Evolutionary conservation across 2,329 filamentous ascomycete species (phyloP).

Genomic region (Trichoderma koningii): DNA sequence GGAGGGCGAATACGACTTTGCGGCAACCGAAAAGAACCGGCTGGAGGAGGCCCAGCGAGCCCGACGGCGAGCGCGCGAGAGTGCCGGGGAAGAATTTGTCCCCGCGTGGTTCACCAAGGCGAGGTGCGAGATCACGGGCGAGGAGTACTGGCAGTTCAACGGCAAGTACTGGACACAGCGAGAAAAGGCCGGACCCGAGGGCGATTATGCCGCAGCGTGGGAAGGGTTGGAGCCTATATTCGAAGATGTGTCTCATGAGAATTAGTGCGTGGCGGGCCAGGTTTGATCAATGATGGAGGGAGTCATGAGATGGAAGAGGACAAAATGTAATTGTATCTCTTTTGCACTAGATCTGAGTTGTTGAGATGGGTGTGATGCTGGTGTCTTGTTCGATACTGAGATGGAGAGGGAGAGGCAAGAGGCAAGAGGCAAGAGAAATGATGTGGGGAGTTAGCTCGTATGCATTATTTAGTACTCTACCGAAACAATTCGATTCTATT

Average conservation of each 20-base stretch:
- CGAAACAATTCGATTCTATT: not conserved
- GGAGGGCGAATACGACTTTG: slow-evolving; percentile 93
- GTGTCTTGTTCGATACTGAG: not conserved
- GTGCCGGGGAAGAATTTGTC: slow-evolving; percentile 74
- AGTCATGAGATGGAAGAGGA: not conserved
- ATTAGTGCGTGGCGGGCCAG: not conserved
- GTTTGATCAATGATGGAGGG: not conserved
- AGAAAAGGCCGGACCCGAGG: slow-evolving; percentile 62
- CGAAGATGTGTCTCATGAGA: slow-evolving; percentile 35
- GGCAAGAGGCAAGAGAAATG: not conserved
- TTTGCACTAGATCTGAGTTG: not conserved
- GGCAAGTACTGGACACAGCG: slow-evolving; percentile 84
- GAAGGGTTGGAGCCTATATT: slow-evolving; percentile 77
- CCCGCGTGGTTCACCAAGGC: slow-evolving; percentile 83
- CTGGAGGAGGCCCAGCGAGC: slow-evolving; percentile 89
- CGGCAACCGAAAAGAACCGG: slow-evolving; percentile 89
- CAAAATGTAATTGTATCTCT: slow-evolving; percentile 16
- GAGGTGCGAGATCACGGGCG: slow-evolving; percentile 76
- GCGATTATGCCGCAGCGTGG: slow-evolving; percentile 63
- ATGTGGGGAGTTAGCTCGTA: slow-evolving; percentile 11
- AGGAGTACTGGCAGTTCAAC: slow-evolving; percentile 87
- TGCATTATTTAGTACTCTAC: slow-evolving; percentile 22
- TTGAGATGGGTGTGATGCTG: not conserved
- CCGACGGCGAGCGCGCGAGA: slow-evolving; percentile 71
- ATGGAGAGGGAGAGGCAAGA: not conserved